Percentiles rank a stretch among this genome's conserved stretches.
These are phyloP conservation scores for Leishmania guyanensis DNA, from an alignment of 208 protist species.

Conservation along the genomic window DNA sequence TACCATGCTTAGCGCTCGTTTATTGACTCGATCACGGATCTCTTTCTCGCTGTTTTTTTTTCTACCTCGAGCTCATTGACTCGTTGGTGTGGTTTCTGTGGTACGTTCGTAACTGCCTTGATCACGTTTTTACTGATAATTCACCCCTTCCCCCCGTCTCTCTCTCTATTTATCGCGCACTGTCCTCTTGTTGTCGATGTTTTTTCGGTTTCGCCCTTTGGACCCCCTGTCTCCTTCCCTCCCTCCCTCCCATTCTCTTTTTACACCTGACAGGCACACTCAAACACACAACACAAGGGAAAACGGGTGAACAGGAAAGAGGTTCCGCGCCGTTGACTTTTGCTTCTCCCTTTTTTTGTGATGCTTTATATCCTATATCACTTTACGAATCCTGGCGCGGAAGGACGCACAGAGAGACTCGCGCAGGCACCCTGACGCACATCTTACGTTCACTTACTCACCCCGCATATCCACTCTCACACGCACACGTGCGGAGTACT, in stretches of 20 bases:
- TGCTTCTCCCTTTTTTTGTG: constrained; percentile 4
- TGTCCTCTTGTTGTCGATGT: neutral
- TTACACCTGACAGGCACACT: neutral
- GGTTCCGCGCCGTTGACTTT: neutral
- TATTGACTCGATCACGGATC: neutral
- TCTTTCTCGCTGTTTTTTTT: neutral
- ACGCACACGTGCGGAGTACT: neutral
- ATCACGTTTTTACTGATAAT: neutral
- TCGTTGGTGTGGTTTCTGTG: neutral
- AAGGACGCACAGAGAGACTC: neutral
- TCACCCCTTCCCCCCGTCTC: neutral
- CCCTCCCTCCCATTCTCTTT: neutral
- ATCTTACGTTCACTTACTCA: neutral
- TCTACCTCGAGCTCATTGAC: neutral
- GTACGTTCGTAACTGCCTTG: no score
- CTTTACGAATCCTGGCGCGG: neutral
- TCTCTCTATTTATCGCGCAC: neutral
- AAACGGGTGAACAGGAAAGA: neutral
- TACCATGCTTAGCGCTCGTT: neutral
- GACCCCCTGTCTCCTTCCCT: no score
- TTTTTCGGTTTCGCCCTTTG: no score
- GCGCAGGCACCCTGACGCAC: neutral
- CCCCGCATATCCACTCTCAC: neutral
- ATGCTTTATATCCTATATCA: neutral
- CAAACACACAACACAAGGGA: no score